Conservation (phyloP, 2,329 filamentous ascomycete species). For the Teratosphaeria zuluensis region DNA sequence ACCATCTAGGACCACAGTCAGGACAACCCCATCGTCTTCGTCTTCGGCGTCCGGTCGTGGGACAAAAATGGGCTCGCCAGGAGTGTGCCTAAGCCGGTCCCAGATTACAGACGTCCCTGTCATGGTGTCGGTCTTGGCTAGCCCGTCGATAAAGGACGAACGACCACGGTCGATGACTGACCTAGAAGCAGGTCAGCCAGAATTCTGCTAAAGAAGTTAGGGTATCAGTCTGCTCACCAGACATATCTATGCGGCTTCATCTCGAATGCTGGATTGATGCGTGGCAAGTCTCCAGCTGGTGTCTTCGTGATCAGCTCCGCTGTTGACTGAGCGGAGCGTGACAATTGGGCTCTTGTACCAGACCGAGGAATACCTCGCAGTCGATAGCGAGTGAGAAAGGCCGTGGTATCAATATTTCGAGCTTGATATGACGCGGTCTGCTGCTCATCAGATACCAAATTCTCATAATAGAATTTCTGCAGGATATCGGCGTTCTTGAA, state of each 20-base stretch:
- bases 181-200: neutral
- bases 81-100: conserved; percentile 52
- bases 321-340: neutral
- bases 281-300: conserved; percentile 51
- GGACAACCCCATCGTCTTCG: conserved; percentile 55
- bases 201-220: neutral
- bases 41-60: conserved; percentile 37
- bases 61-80: conserved; percentile 62
- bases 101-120: conserved; percentile 47
- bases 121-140: conserved; percentile 55
- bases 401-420: conserved; percentile 22
- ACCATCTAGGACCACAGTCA: conserved; percentile 57
- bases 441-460: conserved; percentile 43
- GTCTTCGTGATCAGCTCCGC: neutral
- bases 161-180: conserved; percentile 43
- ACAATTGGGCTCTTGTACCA: neutral
- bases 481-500: conserved; percentile 59
- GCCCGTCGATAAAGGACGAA: conserved; percentile 51
- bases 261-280: conserved; percentile 50
- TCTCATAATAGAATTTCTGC: conserved; percentile 58
- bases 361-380: neutral
- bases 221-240: conserved; percentile 36
- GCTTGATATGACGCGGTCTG: neutral
- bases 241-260: conserved; percentile 50
- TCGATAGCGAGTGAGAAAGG: conserved; percentile 27